Conservation (phyloP, 352 stramenopile species). For the Phytopythium boreale region DNA sequence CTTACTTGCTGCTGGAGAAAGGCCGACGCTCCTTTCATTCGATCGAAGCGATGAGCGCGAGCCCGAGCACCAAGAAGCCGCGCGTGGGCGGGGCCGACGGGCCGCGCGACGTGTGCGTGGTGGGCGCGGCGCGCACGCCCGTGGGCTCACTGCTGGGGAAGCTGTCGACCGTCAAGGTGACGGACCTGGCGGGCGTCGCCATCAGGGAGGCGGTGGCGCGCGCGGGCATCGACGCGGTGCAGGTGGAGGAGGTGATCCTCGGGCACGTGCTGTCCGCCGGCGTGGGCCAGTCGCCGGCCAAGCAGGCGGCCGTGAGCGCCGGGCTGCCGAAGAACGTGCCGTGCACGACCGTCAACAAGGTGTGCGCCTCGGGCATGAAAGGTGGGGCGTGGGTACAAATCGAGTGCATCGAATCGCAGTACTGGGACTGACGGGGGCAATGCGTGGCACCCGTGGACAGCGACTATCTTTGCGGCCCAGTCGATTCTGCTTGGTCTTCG, state of each 20-base stretch:
- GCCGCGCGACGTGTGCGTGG: conserved; percentile 87
- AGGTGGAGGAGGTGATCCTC: conserved; percentile 94
- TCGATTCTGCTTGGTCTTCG: conserved; percentile 82
- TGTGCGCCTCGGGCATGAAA: conserved; percentile 95
- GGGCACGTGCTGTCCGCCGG: conserved; percentile 94
- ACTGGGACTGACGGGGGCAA: background rate
- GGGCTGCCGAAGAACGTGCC: conserved; percentile 77
- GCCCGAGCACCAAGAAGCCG: background rate
- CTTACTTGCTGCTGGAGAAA: background rate
- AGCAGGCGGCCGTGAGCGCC: conserved; percentile 84
- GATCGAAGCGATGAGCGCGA: conserved; percentile 1
- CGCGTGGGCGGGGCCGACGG: conserved; percentile 2
- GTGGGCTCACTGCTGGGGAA: conserved; percentile 91
- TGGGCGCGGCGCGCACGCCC: conserved; percentile 92
- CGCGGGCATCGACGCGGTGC: conserved; percentile 34
- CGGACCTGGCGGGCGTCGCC: conserved; percentile 87
- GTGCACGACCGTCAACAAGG: conserved; percentile 98
- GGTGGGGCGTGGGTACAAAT: conserved; percentile 13
- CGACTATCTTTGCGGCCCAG: conserved; percentile 81
- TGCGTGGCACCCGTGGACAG: background rate
- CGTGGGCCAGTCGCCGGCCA: conserved; percentile 93
- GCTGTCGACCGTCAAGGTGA: conserved; percentile 78
- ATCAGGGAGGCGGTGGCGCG: conserved; percentile 66
- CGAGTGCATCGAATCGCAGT: background rate
- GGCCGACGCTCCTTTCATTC: background rate